Base-by-base conservation (phyloP, 495 filamentous ascomycete genomes). In the Lophiostoma macrostomum region DNA sequence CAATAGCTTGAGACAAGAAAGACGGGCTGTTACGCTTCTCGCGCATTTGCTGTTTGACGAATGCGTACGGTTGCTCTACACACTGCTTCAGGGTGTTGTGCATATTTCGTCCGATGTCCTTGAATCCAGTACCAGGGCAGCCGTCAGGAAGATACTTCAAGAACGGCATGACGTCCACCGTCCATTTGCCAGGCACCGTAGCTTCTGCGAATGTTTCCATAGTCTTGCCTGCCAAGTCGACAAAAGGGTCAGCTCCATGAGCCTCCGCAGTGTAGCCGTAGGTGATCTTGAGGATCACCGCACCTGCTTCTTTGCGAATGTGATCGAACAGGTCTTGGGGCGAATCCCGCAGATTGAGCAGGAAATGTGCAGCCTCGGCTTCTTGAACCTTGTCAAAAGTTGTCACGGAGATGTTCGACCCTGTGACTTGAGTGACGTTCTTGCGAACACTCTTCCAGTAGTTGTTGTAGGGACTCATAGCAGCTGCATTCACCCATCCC, bases 241-340 rank as follows among this genome's bases (percentile, higher is more conserved):
- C 67, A 1, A 81, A 55, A 22, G 67, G 67, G 53, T 81, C 78
- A 0, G 27, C 18, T 14, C 41, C 43, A 34, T 70, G 61, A 1
- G 69, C 58, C 39, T 79, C 73, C 5, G 72, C 65, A 0, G 64
- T 74, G 45, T 81, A 80, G 13, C 73, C 76, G 40, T 80, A 81
- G 2, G 64, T 51, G 2, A 76, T 69, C 25, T 77, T 75, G 0
- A 80, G 51, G 5, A 79, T 73, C 5, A 75, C 47, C 0, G 68
- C 67, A 1, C 69, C 76, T 4, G 71, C 67, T 22, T 69, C 63
- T n/a, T 67, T 74, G 30, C 19, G 27, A 18, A 54, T 32, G 20
- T 65, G 18, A 42, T 53, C 35, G 25, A 43, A 61, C 19, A 25
- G 20, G 19, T 44, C 18, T 19, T 1, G 6, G 19, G 44, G 27